Base-by-base conservation (phyloP, 768 basidiomycete species). In the Infundibulicybe gibba region DNA sequence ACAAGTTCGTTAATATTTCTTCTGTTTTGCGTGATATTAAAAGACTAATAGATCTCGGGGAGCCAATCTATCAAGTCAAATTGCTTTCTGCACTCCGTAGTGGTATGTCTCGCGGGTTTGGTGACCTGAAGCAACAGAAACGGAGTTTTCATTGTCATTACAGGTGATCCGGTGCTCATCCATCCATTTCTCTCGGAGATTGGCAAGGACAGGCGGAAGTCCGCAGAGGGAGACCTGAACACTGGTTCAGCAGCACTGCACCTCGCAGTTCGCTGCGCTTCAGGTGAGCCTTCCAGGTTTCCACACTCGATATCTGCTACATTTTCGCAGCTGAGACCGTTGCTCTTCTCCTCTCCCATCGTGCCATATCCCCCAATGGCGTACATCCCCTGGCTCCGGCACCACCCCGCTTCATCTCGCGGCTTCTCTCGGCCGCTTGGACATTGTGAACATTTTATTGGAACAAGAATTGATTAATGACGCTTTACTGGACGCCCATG, bases 381-480 rank as follows among this genome's bases (percentile, higher is more conserved):
- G 61, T 85, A 0, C 81, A 90, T 51, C 90, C 90, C 80, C 81
- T 0, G 80, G 75, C 0, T 85, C 87, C 0, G 85, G 86, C 1
- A 90, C 87, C 0, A 83, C 91, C 0, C 72, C 93, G 0, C 80
- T 74, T 60, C 94, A 64, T 75, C 84, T 64, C 11, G 75, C 76
- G 1, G 84, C 88, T 0, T 80, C 84, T 0, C 71, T 92, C 1
- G 88, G 85, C 3, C 71, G 90, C 19, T 63, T 74, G 3, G 90
- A 91, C 47, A 74, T 90, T 30, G 83, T 95, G 9, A 72, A 75
- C 40, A 62, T 94, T 10, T 70, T 97, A 2, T 74, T 97, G 1
- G 85, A 87, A 44, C 87, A 94, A 54, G 83, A 87, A 0, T 75
- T 66, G 2, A 82, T 94, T 35, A 85, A 97, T 57, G 94, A 97